A percentile compares a stretch with the other conserved stretches of the same genome.
phyloP scores from a whole-genome alignment of 768 basidiomycete genomes.

The Leucocoprinus birnbaumii region DNA sequence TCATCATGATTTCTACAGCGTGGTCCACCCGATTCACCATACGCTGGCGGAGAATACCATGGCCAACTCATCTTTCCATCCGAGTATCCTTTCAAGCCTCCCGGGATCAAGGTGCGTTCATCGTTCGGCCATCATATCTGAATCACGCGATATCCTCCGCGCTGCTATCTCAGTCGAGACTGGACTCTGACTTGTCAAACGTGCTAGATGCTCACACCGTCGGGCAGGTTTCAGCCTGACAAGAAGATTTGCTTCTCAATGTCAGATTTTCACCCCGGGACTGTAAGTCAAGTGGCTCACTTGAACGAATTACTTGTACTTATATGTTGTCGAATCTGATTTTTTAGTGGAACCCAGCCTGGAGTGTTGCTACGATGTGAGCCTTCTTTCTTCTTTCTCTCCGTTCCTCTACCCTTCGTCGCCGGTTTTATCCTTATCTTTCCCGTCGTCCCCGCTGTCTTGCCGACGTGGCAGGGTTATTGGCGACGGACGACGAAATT shows the following conservation, averaged over 20 bases:
- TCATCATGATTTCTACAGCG: constrained; percentile 46
- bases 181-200: background rate
- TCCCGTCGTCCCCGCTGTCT: background rate
- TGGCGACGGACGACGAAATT: background rate
- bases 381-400: constrained; percentile 26
- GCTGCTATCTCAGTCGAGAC: constrained; percentile 7
- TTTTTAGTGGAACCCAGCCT: constrained; percentile 87
- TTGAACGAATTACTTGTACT: background rate
- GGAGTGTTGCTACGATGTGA: constrained; percentile 93
- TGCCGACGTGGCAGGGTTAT: constrained; percentile 4
- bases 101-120: constrained; percentile 88
- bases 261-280: constrained; percentile 92
- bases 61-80: constrained; percentile 89
- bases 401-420: background rate
- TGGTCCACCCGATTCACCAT: constrained; percentile 93
- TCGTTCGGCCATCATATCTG: constrained; percentile 13
- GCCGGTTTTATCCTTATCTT: background rate
- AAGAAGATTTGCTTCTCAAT: constrained; percentile 98
- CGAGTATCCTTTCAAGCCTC: constrained; percentile 96
- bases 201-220: constrained; percentile 82
- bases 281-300: constrained; percentile 46
- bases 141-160: background rate
- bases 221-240: constrained; percentile 87
- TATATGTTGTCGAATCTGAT: constrained; percentile 5
- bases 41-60: constrained; percentile 89